Evolutionary conservation across 371 early-diverging fungal species (phyloP), one percentile per base, ranked within the genome.

Genomic region (Mortierella sp.): DNA sequence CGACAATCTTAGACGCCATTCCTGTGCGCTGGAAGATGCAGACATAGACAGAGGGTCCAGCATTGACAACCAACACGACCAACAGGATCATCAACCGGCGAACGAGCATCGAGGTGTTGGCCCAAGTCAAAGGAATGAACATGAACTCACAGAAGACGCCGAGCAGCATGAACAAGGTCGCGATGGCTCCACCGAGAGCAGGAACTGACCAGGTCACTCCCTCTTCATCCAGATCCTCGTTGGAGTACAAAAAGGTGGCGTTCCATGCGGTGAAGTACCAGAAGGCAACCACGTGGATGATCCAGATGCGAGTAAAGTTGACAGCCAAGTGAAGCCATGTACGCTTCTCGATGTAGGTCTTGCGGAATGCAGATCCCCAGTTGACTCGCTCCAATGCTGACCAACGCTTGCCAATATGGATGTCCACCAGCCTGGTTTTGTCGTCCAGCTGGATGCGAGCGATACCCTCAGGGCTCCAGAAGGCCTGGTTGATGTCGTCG

Each of bases 401-500:
- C 89, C 94, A 97, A 43, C 96, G 92, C 75, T 95, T 93, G n/a
- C 90, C 88, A 3, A 92, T 90, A 1, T 92, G 91, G 14, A 94
- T 74, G 63, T 92, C 93, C 70, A 93, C 91, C 8, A 96, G 83
- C 10, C 88, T 88, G 29, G 85, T 74, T 54, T 92, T 92, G 70
- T 92, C 93, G 4, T 90, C 87, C 4, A 95, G 83, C 44, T 84
- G 79, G 55, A 96, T 92, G 41, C 89, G 87, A 43, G 91, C 90
- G 79, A 97, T 90, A 12, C 93, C 91, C 51, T 93, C 93, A 2
- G 93, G 91, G 43, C 93, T 88, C 97, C 97, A 97, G 88, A 98
- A 97, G 48, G 94, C 89, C 80, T 98, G 96, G 82, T 98, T 98
- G 73, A 96, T 93, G 78, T 98, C 97, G 84, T 96, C 97, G 85